Conservation (phyloP, 192 early-diverging fungal genomes). For the Allomyces arbusculus region DNA sequence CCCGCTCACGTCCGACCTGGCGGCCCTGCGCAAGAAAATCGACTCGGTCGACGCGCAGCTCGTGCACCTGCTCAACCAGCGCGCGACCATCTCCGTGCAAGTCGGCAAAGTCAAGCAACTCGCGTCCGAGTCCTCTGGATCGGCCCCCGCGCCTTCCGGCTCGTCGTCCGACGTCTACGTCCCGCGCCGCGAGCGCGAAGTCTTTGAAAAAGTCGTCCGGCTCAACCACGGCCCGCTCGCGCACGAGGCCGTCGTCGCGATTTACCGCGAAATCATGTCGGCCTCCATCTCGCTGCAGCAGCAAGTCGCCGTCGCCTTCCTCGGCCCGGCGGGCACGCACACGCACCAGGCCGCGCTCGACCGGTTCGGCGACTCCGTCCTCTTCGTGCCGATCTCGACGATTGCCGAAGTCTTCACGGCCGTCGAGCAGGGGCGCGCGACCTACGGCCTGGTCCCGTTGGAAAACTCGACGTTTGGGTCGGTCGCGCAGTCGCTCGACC, state of each 20-base stretch:
- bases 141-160: not conserved
- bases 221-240: conserved; percentile 64
- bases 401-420: conserved; percentile 65
- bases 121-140: conserved; percentile 7
- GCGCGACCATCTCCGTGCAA: conserved; percentile 55
- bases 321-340: conserved; percentile 78
- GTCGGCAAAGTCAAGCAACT: conserved; percentile 51
- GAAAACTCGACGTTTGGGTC: conserved; percentile 84
- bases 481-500: conserved; percentile 67
- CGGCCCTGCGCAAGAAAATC: conserved; percentile 38
- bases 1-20: conserved; percentile 17
- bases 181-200: conserved; percentile 52
- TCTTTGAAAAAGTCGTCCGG: conserved; percentile 48
- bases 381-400: conserved; percentile 38
- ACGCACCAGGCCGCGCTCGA: conserved; percentile 68
- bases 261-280: conserved; percentile 71
- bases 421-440: conserved; percentile 45
- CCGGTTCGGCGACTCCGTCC: conserved; percentile 59
- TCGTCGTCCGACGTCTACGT: conserved; percentile 44
- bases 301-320: conserved; percentile 61
- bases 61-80: conserved; percentile 59
- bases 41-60: conserved; percentile 52
- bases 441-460: conserved; percentile 84
- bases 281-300: conserved; percentile 67
- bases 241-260: conserved; percentile 40